Evolutionary conservation across 805 yeast species (phyloP).

Genomic region (Metschnikowia proteae): DNA sequence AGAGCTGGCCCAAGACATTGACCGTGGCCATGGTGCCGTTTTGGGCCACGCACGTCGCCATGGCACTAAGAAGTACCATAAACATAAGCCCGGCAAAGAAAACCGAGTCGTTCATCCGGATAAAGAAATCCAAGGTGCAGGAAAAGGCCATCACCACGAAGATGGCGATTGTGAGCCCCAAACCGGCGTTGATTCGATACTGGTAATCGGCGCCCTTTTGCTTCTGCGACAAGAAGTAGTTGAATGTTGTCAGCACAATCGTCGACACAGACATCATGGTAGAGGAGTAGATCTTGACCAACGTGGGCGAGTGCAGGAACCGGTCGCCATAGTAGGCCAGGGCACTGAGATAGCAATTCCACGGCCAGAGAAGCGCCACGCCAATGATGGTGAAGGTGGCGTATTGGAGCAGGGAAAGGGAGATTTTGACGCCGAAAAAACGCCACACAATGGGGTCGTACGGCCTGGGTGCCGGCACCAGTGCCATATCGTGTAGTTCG

Average conservation of each 20-base stretch:
- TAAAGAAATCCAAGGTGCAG: constrained; percentile 37
- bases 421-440: constrained; percentile 8
- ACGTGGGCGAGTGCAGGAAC: constrained; percentile 46
- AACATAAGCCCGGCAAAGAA: constrained; percentile 56
- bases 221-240: constrained; percentile 57
- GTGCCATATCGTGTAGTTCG: constrained; percentile 10
- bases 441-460: constrained; percentile 23
- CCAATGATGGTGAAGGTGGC: constrained; percentile 66
- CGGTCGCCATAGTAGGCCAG: constrained; percentile 71
- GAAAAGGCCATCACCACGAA: constrained; percentile 57
- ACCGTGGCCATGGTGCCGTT: constrained; percentile 89
- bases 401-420: constrained; percentile 42
- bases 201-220: constrained; percentile 60
- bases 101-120: constrained; percentile 33
- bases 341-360: constrained; percentile 85
- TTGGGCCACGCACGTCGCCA: constrained; percentile 81
- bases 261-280: constrained; percentile 89
- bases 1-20: constrained; percentile 67
- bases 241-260: constrained; percentile 55
- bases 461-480: constrained; percentile 1
- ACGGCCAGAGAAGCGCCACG: constrained; percentile 86
- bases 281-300: constrained; percentile 64
- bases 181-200: constrained; percentile 57
- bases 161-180: constrained; percentile 50
- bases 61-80: constrained; percentile 60